Evolutionary conservation across 2,329 filamentous ascomycete genomes (phyloP).

Genomic region (Diaporthe sp.): DNA sequence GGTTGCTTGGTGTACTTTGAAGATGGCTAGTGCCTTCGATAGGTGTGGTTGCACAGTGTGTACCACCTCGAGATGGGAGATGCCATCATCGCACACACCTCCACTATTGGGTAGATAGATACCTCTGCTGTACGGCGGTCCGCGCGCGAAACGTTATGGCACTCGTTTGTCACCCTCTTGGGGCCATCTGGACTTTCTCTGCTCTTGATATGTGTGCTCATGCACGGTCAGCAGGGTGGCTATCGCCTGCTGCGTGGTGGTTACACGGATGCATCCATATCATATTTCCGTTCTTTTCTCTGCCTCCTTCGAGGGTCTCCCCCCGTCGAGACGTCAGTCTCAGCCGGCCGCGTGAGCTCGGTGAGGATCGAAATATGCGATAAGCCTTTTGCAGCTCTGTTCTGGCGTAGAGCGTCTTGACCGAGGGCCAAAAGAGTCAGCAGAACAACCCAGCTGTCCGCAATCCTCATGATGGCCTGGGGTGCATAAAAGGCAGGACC

Average conservation of each 20-base stretch:
- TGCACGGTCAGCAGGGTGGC: conserved; percentile 23
- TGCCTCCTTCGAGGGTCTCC: background rate
- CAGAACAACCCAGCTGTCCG: conserved; percentile 11
- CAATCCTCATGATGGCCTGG: conserved; percentile 16
- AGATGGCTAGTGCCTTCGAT: conserved; percentile 17
- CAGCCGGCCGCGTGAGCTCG: conserved; percentile 19
- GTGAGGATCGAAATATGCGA: conserved; percentile 34
- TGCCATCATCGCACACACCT: background rate
- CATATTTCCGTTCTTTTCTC: conserved; percentile 27
- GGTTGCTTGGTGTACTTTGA: background rate
- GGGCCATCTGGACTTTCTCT: background rate
- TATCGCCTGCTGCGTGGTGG: conserved; percentile 17
- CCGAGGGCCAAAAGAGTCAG: conserved; percentile 22
- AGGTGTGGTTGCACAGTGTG: conserved; percentile 24
- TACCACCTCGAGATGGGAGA: background rate
- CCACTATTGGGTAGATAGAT: background rate
- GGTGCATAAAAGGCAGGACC: conserved; percentile 11
- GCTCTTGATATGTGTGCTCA: background rate
- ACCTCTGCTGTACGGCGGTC: background rate
- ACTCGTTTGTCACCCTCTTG: conserved; percentile 3
- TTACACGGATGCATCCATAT: conserved; percentile 24
- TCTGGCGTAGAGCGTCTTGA: conserved; percentile 29
- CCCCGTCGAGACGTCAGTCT: conserved; percentile 25
- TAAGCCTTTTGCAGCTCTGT: conserved; percentile 34
- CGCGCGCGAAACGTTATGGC: background rate